phyloP scores from a whole-genome alignment of 345 rosid species.

The Arabis hirsuta region DNA sequence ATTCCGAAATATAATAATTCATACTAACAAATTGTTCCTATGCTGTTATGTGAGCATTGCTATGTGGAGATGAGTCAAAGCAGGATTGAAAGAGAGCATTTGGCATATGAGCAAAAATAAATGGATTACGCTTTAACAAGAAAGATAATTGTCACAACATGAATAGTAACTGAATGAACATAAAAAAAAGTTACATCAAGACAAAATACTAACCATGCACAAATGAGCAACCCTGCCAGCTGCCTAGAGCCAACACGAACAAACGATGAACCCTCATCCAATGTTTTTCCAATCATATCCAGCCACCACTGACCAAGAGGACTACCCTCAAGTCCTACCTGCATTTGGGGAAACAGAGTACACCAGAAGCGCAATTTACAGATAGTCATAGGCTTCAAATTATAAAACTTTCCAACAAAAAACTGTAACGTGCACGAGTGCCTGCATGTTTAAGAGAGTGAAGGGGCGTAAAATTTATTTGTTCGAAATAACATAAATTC shows the following conservation, averaged over 20 bases:
- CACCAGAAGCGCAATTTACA: conserved; percentile 8
- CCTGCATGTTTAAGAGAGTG: conserved; percentile 18
- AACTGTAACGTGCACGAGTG: neutral
- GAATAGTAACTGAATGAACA: conserved; percentile 14
- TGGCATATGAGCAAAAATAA: conserved; percentile 25
- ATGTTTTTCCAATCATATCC: conserved; percentile 71
- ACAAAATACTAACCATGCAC: conserved; percentile 61
- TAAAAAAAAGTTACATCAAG: neutral
- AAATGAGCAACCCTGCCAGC: conserved; percentile 80
- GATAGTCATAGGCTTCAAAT: conserved; percentile 1
- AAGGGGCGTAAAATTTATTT: neutral
- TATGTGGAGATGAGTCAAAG: neutral
- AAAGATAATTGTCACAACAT: neutral
- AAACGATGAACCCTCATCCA: conserved; percentile 64
- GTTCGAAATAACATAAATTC: neutral
- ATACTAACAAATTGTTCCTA: conserved; percentile 15
- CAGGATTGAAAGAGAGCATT: conserved; percentile 14
- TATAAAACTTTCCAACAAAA: conserved; percentile 3
- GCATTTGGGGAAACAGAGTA: conserved; percentile 6
- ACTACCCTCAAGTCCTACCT: conserved; percentile 92
- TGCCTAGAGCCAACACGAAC: conserved; percentile 85
- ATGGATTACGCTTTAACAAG: conserved; percentile 7
- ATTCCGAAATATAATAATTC: neutral
- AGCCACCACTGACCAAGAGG: conserved; percentile 84
- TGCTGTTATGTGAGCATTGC: conserved; percentile 13